These are phyloP conservation scores for Blastobotrys peoriensis DNA, from an alignment of 805 yeast species.

Conservation along the genomic window DNA sequence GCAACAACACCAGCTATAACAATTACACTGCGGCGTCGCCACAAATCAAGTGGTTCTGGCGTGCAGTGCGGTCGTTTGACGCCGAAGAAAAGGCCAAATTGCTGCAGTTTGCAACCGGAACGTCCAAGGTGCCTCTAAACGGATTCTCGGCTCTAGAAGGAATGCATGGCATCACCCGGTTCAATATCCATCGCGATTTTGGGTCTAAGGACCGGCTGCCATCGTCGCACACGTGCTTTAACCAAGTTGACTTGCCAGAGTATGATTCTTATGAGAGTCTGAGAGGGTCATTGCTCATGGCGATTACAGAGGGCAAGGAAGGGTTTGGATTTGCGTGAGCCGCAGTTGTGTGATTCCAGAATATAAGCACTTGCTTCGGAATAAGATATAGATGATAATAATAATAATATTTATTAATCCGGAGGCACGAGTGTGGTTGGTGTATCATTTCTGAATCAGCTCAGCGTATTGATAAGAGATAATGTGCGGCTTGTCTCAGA, in stretches of 20 bases:
- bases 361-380: too few species aligned
- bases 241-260: conserved; percentile 89
- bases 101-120: conserved; percentile 94
- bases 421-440: background rate
- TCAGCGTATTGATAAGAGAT: too few species aligned
- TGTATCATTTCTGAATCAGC: too few species aligned
- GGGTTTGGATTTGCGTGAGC: conserved; percentile 88
- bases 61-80: conserved; percentile 92
- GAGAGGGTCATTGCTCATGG: conserved; percentile 71
- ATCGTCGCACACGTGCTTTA: conserved; percentile 94
- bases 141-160: conserved; percentile 91
- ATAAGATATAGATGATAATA: background rate
- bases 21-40: conserved; percentile 78
- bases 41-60: conserved; percentile 96
- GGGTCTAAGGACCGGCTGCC: conserved; percentile 84
- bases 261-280: conserved; percentile 84
- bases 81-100: conserved; percentile 90
- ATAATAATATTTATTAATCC: background rate
- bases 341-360: too few species aligned
- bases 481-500: too few species aligned
- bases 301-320: conserved; percentile 91
- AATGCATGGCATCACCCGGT: conserved; percentile 76
- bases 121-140: conserved; percentile 89
- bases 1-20: conserved; percentile 67
- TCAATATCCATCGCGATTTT: conserved; percentile 84